Base-by-base conservation (phyloP, 23 red algal genomes). In the Chondrus crispus region DNA sequence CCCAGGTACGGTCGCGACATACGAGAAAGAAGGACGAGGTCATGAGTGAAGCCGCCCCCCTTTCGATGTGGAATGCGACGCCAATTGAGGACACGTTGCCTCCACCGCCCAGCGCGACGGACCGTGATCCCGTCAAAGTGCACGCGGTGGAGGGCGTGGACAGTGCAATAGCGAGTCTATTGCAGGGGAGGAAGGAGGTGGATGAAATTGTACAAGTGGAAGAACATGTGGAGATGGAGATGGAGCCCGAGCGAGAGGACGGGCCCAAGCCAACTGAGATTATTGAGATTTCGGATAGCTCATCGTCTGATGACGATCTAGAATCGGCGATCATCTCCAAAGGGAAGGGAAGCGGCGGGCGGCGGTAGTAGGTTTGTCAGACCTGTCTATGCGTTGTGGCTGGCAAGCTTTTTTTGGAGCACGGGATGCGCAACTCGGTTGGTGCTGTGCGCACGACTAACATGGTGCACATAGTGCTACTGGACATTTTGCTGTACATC, bases 21-120 rank as follows among this genome's bases (percentile, higher is more conserved):
- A 77, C 46, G 66, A 36, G 52, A 24, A 68, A 58, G 45, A 5
- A 28, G 8, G 45, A 68, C 37, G 68, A 13, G 4, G 37, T 2
- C 22, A 68, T 49, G 14, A n/a, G 40, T 49, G 24, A 32, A 37
- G 43, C 62, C 36, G 54, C 4, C 9, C 37, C 38, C n/a, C 38
- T 53, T 11, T 80, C 87, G 3, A 70, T 39, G 14, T 90, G 87
- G 87, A 90, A 90, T 68, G 87, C 87, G 13, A 90, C 74, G 11
- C 87, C 87, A 20, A 41, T 80, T 24, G 37, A 40, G 14, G 87
- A 90, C 40, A n/a, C 20, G 18, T 40, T 45, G 26, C 69, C 87
- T 24, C 87, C 87, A 5, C 60, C 60, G 18, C 60, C 60, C 35
- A n/a, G n/a, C n/a, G 18, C 35, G 8, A 6, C 18, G 18, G 60